phyloP scores from a whole-genome alignment of 2,329 filamentous ascomycete genomes.

The Sporothrix dimorphospora region DNA sequence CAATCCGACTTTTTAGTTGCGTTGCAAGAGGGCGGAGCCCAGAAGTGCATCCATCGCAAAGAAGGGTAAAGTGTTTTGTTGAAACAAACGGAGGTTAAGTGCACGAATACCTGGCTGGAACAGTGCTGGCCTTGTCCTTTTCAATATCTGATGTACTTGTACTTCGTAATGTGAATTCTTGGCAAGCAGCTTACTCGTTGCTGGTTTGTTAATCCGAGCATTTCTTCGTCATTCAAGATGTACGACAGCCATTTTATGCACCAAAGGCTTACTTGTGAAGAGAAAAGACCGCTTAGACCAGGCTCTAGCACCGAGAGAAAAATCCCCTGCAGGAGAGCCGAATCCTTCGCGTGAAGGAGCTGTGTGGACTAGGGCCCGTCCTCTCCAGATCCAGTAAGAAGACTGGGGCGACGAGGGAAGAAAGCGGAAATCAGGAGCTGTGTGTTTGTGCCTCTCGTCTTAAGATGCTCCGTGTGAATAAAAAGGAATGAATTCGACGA shows the following conservation, averaged over 20 bases:
- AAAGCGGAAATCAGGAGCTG: not conserved
- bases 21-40: constrained; percentile 1
- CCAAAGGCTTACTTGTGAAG: no score
- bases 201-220: not conserved
- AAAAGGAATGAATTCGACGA: not conserved
- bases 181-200: not conserved
- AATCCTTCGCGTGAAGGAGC: constrained; percentile 8
- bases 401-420: not conserved
- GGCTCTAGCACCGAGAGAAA: not conserved
- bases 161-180: not conserved
- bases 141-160: not conserved
- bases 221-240: not conserved
- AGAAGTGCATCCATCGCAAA: not conserved
- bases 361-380: not conserved
- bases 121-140: not conserved
- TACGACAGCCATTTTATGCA: no score
- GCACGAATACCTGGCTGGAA: not conserved
- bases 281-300: not conserved
- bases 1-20: not conserved
- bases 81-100: not conserved
- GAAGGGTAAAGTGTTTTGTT: not conserved
- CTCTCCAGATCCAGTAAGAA: not conserved
- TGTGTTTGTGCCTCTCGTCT: no score
- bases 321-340: not conserved
- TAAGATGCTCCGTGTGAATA: not conserved